Evolutionary conservation across 1,284 basidiomycete genomes (phyloP).

Genomic region (Cutaneotrichosporon cyanovorans): DNA sequence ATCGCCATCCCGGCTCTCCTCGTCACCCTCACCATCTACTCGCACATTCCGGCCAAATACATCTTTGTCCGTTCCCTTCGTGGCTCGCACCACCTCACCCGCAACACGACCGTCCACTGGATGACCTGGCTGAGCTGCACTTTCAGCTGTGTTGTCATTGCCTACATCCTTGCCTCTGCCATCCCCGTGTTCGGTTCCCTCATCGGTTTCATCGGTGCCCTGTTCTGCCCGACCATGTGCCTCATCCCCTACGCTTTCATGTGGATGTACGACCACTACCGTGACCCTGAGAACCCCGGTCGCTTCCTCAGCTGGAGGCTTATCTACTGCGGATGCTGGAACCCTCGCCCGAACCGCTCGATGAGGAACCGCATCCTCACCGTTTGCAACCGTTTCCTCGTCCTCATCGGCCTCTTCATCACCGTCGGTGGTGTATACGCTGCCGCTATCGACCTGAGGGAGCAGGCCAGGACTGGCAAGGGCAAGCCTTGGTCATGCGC

Average conservation of each 20-base stretch:
- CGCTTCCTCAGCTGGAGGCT: background rate
- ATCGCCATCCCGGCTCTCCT: slow-evolving; percentile 41
- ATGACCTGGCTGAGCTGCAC: slow-evolving; percentile 30
- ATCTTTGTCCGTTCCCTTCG: slow-evolving; percentile 37
- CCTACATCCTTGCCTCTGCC: slow-evolving; percentile 19
- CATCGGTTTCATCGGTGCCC: slow-evolving; percentile 26
- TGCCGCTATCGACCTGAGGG: slow-evolving; percentile 16
- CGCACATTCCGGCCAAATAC: slow-evolving; percentile 41
- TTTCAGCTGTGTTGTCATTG: slow-evolving; percentile 11
- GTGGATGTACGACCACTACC: slow-evolving; percentile 33
- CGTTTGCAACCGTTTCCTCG: slow-evolving; percentile 11
- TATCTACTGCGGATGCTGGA: background rate
- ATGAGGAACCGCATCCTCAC: background rate
- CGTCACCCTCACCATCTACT: slow-evolving; percentile 20
- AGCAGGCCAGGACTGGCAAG: background rate
- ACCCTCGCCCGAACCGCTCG: slow-evolving; percentile 1
- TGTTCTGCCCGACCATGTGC: slow-evolving; percentile 20
- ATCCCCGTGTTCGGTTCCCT: slow-evolving; percentile 23
- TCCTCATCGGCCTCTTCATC: slow-evolving; percentile 23
- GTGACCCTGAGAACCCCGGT: background rate
- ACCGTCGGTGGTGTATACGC: slow-evolving; percentile 32
- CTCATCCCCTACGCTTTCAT: slow-evolving; percentile 21
- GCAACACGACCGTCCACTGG: slow-evolving; percentile 29
- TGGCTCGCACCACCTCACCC: slow-evolving; percentile 29
- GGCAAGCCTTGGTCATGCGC: slow-evolving; percentile 7